Evolutionary conservation across 2,329 filamentous ascomycete genomes (phyloP).

Genomic region (Neopestalotiopsis rosae): DNA sequence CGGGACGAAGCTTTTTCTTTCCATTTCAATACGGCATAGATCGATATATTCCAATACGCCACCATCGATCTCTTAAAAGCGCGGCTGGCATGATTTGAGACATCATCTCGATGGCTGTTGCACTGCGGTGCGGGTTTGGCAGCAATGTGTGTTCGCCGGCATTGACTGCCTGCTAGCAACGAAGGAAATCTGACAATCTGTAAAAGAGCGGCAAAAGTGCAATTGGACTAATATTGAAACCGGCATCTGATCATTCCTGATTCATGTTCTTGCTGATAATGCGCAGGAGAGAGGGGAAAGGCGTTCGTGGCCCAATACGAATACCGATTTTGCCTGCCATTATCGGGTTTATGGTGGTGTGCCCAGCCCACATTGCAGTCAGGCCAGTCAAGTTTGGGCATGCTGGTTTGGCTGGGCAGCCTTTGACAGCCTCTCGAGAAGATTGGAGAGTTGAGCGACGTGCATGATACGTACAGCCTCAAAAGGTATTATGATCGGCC

Average conservation of each 20-base stretch:
- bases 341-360: background rate
- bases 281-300: background rate
- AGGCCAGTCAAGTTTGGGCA: too few species aligned
- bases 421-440: background rate
- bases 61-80: background rate
- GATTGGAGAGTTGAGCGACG: background rate
- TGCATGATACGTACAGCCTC: background rate
- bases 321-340: background rate
- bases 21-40: background rate
- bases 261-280: background rate
- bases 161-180: background rate
- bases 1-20: background rate
- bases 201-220: background rate
- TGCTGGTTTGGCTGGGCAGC: background rate
- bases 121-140: background rate
- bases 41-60: background rate
- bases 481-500: background rate
- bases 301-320: background rate
- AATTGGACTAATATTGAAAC: background rate
- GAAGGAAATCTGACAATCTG: background rate
- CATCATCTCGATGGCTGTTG: background rate
- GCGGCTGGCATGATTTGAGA: background rate
- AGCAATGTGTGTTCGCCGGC: background rate
- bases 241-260: background rate
- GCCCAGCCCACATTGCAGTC: background rate